phyloP scores from a whole-genome alignment of 2,329 filamentous ascomycete genomes.

The Alternaria sp. region DNA sequence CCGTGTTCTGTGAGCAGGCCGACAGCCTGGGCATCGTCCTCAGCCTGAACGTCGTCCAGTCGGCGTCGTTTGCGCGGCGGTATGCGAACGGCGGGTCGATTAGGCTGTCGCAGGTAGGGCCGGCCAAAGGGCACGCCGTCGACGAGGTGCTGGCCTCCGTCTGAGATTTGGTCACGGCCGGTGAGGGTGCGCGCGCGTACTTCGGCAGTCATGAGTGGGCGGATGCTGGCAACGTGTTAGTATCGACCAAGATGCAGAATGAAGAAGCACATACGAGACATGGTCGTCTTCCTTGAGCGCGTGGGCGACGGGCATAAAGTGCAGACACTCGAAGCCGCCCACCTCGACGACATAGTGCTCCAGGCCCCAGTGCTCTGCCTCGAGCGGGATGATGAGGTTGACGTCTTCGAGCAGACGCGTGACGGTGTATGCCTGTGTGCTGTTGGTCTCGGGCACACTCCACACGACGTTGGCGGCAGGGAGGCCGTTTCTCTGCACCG shows the following conservation, averaged over 20 bases:
- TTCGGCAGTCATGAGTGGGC: slow-evolving; percentile 79
- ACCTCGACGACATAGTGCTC: slow-evolving; percentile 92
- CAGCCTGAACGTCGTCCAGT: slow-evolving; percentile 44
- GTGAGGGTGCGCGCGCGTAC: slow-evolving; percentile 75
- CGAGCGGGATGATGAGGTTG: slow-evolving; percentile 82
- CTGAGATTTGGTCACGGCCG: slow-evolving; percentile 82
- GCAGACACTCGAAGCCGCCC: slow-evolving; percentile 81
- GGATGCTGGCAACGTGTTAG: slow-evolving; percentile 66
- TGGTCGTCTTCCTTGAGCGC: slow-evolving; percentile 85
- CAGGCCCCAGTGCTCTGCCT: slow-evolving; percentile 82
- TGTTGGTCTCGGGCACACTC: slow-evolving; percentile 46
- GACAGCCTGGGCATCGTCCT: slow-evolving; percentile 19
- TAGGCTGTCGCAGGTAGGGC: slow-evolving; percentile 68
- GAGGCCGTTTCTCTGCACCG: slow-evolving; percentile 49
- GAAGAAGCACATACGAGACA: slow-evolving; percentile 68
- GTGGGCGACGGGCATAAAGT: slow-evolving; percentile 77
- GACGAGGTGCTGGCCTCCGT: slow-evolving; percentile 80
- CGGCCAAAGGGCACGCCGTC: slow-evolving; percentile 88
- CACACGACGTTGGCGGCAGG: slow-evolving; percentile 51
- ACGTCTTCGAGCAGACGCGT: slow-evolving; percentile 79
- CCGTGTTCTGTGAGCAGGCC: slow-evolving; percentile 24
- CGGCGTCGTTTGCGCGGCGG: slow-evolving; percentile 74
- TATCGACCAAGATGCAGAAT: not conserved
- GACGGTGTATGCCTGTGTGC: slow-evolving; percentile 64
- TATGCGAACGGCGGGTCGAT: slow-evolving; percentile 73